Conservation (phyloP, 2,329 filamentous ascomycete species). For the Fusarium concolor region DNA sequence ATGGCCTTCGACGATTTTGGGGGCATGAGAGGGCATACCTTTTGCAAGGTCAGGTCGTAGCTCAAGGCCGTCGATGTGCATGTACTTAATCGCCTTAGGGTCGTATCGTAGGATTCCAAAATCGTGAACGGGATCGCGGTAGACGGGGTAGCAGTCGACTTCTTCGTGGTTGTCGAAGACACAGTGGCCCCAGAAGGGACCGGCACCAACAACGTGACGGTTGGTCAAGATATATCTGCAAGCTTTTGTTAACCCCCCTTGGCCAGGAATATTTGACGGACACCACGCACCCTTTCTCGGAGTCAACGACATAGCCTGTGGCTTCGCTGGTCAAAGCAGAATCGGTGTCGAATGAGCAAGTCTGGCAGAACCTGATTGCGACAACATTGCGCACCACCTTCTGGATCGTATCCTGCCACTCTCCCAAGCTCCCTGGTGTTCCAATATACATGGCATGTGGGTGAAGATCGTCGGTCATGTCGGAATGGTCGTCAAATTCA, state of each 20-base stretch:
- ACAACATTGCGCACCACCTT: conserved; percentile 95
- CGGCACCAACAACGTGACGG: conserved; percentile 92
- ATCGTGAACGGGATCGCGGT: conserved; percentile 97
- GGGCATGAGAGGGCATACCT: conserved; percentile 53
- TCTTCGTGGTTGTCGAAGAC: conserved; percentile 99
- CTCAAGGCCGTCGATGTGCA: conserved; percentile 84
- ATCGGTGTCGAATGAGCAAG: conserved; percentile 98
- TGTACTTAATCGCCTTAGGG: conserved; percentile 95
- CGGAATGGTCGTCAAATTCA: conserved; percentile 56
- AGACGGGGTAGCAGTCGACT: conserved; percentile 95
- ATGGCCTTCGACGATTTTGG: not conserved
- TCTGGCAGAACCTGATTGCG: conserved; percentile 99
- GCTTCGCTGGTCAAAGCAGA: conserved; percentile 93
- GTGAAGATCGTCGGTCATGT: conserved; percentile 56
- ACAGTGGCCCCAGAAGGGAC: conserved; percentile 97
- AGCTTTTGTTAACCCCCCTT: not conserved
- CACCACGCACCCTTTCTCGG: conserved; percentile 78
- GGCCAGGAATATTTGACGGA: not conserved
- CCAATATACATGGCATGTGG: conserved; percentile 52
- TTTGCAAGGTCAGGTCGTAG: conserved; percentile 87
- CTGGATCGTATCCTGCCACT: conserved; percentile 97
- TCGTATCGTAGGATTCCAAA: conserved; percentile 98
- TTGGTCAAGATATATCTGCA: conserved; percentile 83
- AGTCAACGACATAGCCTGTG: conserved; percentile 97
- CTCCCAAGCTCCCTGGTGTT: conserved; percentile 59